These are phyloP conservation scores for Talaromyces verruculosus DNA, from an alignment of 2,329 filamentous ascomycete genomes.

Conservation along the genomic window DNA sequence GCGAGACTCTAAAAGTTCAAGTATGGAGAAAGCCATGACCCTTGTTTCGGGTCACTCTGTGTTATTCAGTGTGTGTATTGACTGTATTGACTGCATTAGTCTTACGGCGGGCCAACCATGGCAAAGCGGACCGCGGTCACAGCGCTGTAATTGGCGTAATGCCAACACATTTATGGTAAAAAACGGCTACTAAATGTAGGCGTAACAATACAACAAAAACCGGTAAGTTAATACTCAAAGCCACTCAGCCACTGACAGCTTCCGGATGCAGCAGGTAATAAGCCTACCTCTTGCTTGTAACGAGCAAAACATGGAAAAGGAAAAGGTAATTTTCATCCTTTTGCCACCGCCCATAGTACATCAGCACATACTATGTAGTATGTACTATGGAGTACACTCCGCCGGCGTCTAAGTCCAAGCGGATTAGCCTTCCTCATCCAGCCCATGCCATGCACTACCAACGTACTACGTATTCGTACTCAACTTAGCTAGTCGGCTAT, in stretches of 20 bases:
- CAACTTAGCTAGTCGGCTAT: not conserved
- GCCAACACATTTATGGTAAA: not conserved
- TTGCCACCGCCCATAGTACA: not conserved
- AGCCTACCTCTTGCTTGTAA: not conserved
- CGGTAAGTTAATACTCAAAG: not conserved
- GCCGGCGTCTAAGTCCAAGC: not conserved
- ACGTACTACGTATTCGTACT: not conserved
- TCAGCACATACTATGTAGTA: not conserved
- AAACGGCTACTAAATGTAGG: not conserved
- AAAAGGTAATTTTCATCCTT: not conserved
- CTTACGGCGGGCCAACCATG: not conserved
- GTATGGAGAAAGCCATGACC: slow-evolving; percentile 19
- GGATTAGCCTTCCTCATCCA: slow-evolving; percentile 13
- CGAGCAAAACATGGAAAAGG: not conserved
- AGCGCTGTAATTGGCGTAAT: not conserved
- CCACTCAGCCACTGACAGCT: not conserved
- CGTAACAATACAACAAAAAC: not conserved
- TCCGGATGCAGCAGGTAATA: not conserved
- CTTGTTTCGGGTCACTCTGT: slow-evolving; percentile 22
- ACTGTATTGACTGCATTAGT: not conserved
- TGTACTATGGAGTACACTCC: not conserved
- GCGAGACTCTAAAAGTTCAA: not conserved
- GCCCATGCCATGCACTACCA: not conserved
- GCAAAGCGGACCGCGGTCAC: slow-evolving; percentile 1
- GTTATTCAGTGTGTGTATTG: not conserved